These are phyloP conservation scores for Aspergillus arachidicola DNA, from an alignment of 2,329 filamentous ascomycete genomes.

Conservation along the genomic window DNA sequence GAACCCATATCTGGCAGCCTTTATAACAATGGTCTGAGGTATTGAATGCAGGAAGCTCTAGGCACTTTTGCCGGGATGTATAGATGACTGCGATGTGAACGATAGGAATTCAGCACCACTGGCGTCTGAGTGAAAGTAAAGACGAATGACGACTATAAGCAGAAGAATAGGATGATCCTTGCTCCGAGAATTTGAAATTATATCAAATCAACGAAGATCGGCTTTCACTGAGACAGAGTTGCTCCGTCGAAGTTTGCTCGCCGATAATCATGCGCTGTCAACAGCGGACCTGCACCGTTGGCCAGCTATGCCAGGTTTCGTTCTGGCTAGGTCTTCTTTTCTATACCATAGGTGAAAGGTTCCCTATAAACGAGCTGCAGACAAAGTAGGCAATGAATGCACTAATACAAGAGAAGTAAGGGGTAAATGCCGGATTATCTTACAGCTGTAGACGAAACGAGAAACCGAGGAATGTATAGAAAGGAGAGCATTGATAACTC, in stretches of 20 bases:
- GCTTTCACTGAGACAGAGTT: neutral
- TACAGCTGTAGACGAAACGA: neutral
- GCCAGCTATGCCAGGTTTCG: neutral
- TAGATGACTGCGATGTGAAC: neutral
- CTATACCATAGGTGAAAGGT: neutral
- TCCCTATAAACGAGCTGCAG: too few relatives aligned
- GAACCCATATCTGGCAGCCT: neutral
- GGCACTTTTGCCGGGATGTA: neutral
- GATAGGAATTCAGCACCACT: neutral
- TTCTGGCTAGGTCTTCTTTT: neutral
- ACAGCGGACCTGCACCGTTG: neutral
- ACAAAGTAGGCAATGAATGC: neutral
- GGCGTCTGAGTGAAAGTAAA: neutral
- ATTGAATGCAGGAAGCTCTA: neutral
- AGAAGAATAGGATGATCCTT: neutral
- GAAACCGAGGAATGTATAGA: neutral
- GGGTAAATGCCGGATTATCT: neutral
- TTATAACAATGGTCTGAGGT: slow-evolving; percentile 2
- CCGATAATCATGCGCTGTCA: neutral
- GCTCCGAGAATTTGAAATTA: neutral
- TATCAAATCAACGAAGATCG: neutral
- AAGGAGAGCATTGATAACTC: neutral
- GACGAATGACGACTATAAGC: neutral
- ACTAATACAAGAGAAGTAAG: neutral
- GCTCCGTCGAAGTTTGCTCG: neutral